Percentiles rank a stretch among this genome's conserved stretches.
These are phyloP conservation scores for Heliocybe sulcata DNA, from an alignment of 1,284 basidiomycete species.

Conservation along the genomic window DNA sequence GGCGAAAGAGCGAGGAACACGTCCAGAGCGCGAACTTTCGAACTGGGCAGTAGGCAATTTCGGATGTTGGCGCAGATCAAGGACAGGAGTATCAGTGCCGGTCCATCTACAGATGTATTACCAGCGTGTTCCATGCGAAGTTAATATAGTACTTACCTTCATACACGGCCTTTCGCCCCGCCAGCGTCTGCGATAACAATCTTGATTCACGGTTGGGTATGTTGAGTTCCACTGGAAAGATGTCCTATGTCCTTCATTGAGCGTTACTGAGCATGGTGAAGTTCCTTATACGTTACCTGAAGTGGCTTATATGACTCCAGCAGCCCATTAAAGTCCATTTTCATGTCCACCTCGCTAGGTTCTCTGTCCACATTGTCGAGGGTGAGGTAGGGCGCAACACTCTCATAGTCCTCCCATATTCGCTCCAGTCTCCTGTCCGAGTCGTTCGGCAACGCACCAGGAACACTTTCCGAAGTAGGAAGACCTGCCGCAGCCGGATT, in stretches of 20 bases:
- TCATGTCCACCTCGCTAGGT: conserved; percentile 36
- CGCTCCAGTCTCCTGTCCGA: conserved; percentile 74
- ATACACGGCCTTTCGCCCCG: conserved; percentile 44
- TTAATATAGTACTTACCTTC: conserved; percentile 40
- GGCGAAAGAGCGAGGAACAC: conserved; percentile 80
- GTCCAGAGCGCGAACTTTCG: conserved; percentile 82
- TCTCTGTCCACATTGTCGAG: conserved; percentile 38
- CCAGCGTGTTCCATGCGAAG: neutral
- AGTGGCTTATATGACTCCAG: conserved; percentile 44
- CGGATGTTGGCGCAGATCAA: conserved; percentile 88
- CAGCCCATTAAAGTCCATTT: conserved; percentile 39
- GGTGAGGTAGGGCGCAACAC: conserved; percentile 63
- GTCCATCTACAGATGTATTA: conserved; percentile 49
- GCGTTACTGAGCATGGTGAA: too few species aligned
- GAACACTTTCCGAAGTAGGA: conserved; percentile 16
- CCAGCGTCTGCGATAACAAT: conserved; percentile 30
- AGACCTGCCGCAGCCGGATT: conserved; percentile 12
- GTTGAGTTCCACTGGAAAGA: conserved; percentile 69
- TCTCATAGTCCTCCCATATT: conserved; percentile 79
- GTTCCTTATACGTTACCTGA: conserved; percentile 36
- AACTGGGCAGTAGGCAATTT: conserved; percentile 83
- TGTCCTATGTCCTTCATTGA: conserved; percentile 37
- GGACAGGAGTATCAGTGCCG: conserved; percentile 75
- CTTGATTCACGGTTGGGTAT: conserved; percentile 66
- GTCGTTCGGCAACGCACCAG: conserved; percentile 58